These are phyloP conservation scores for Trypanosoma platydactyli DNA, from an alignment of 208 protist species.

Conservation along the genomic window DNA sequence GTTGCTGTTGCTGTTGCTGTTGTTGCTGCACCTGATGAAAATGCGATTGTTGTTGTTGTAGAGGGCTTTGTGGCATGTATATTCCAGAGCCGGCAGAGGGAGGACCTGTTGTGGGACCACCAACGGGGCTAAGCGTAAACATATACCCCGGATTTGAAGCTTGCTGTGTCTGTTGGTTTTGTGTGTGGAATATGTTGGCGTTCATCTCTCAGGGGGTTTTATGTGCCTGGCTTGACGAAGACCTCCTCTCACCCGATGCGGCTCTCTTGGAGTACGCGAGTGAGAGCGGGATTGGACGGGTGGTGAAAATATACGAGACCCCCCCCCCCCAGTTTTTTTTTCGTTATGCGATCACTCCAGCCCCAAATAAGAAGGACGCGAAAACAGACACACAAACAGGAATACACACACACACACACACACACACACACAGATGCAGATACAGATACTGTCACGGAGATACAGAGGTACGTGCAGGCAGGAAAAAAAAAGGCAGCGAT, in stretches of 20 bases:
- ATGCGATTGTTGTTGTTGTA: slow-evolving; percentile 5
- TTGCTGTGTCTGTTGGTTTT: slow-evolving; percentile 5
- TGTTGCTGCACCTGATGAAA: neutral
- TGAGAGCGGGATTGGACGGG: too few species aligned
- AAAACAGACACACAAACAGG: too few species aligned
- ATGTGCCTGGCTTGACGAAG: neutral
- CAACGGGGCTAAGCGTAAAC: neutral
- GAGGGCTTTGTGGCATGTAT: neutral
- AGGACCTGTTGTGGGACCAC: neutral
- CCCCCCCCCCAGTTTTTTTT: too few species aligned
- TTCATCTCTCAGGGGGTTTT: slow-evolving; percentile 4
- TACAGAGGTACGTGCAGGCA: too few species aligned
- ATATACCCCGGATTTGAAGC: neutral
- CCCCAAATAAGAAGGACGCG: too few species aligned
- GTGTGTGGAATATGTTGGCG: neutral
- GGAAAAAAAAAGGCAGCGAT: neutral
- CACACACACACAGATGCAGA: too few species aligned
- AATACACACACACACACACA: too few species aligned
- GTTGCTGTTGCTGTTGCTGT: neutral
- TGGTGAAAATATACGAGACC: too few species aligned
- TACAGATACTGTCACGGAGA: too few species aligned
- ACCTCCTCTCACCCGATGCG: too few species aligned
- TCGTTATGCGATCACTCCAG: too few species aligned
- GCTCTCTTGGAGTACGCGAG: too few species aligned
- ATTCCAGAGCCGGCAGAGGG: neutral